A percentile compares a stretch with the other conserved stretches of the same genome.
Evolutionary conservation across 1,139 yeast genomes (phyloP).

Genomic region (Yamadazyma mexicana): DNA sequence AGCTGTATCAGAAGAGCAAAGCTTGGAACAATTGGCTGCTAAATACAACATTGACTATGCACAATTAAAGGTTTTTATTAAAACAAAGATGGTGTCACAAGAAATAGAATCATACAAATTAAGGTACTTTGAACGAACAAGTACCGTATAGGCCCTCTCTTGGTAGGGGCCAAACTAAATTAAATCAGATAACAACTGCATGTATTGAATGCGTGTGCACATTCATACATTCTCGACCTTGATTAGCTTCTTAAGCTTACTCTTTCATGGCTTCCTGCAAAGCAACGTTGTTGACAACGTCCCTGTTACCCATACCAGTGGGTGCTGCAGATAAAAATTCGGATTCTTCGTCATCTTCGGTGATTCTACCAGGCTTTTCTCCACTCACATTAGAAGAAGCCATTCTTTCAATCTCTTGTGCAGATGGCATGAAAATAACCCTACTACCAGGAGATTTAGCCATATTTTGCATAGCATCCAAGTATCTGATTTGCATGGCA

Average conservation of each 20-base stretch:
- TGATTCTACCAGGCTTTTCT: slow-evolving; percentile 7
- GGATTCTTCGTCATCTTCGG: slow-evolving; percentile 23
- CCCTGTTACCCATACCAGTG: slow-evolving; percentile 14
- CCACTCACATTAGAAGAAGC: slow-evolving; percentile 23
- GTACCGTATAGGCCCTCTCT: too few relatives aligned
- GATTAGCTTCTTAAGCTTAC: too few relatives aligned
- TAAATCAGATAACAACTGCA: too few relatives aligned
- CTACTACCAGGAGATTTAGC: slow-evolving; percentile 61
- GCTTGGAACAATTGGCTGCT: not conserved
- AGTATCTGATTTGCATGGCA: slow-evolving; percentile 77
- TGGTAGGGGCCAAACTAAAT: too few relatives aligned
- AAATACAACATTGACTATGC: slow-evolving; percentile 5
- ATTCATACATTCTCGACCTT: too few relatives aligned
- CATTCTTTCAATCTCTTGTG: slow-evolving; percentile 42
- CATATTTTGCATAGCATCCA: slow-evolving; percentile 80
- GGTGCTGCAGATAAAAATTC: slow-evolving; percentile 12
- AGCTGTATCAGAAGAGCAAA: too few relatives aligned
- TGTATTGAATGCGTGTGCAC: too few relatives aligned
- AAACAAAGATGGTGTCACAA: slow-evolving; percentile 13
- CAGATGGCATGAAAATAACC: slow-evolving; percentile 73
- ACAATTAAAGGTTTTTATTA: slow-evolving; percentile 10
- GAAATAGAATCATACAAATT: slow-evolving; percentile 15
- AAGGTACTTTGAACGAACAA: slow-evolving; percentile 14
- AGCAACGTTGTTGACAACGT: slow-evolving; percentile 26
- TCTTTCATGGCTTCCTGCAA: slow-evolving; percentile 29